A percentile compares a stretch with the other conserved stretches of the same genome.
Conservation (phyloP, 805 yeast genomes). For the Barnettozyma sucrosica region DNA sequence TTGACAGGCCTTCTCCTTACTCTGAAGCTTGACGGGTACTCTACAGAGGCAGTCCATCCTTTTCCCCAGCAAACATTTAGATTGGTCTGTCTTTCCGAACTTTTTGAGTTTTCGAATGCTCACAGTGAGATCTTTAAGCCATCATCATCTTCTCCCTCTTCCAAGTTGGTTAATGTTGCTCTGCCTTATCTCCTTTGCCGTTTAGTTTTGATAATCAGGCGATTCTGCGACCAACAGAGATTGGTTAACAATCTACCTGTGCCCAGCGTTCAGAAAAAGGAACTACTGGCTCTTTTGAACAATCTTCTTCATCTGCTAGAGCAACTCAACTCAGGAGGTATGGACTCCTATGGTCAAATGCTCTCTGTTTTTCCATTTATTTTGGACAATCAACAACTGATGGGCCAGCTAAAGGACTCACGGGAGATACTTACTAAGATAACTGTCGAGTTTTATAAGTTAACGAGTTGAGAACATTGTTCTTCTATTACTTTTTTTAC, state of each 20-base stretch:
- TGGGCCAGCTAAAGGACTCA: constrained; percentile 13
- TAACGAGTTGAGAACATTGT: constrained; percentile 14
- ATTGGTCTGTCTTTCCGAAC: constrained; percentile 48
- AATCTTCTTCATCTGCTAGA: constrained; percentile 35
- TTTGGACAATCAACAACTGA: constrained; percentile 19
- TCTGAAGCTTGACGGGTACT: constrained; percentile 43
- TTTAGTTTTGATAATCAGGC: constrained; percentile 52
- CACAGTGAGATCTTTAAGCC: constrained; percentile 23
- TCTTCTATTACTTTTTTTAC: neutral
- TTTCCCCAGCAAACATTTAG: constrained; percentile 45
- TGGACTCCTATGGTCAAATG: constrained; percentile 7
- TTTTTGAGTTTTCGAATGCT: constrained; percentile 32
- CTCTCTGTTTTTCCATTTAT: constrained; percentile 21
- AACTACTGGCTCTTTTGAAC: constrained; percentile 41
- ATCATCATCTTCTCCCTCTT: neutral
- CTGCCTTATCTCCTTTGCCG: constrained; percentile 51
- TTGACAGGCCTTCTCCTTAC: constrained; percentile 34
- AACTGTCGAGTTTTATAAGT: constrained; percentile 22
- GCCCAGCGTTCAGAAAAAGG: constrained; percentile 58
- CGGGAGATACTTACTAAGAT: constrained; percentile 17
- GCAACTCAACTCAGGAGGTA: neutral
- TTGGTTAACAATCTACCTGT: constrained; percentile 60
- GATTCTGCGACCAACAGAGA: constrained; percentile 57
- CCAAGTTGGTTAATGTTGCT: constrained; percentile 21
- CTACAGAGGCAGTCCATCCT: constrained; percentile 45